Evolutionary conservation across 768 basidiomycete genomes (phyloP), one percentile per base, ranked within the genome.

Genomic region (Wakefieldia striispora): DNA sequence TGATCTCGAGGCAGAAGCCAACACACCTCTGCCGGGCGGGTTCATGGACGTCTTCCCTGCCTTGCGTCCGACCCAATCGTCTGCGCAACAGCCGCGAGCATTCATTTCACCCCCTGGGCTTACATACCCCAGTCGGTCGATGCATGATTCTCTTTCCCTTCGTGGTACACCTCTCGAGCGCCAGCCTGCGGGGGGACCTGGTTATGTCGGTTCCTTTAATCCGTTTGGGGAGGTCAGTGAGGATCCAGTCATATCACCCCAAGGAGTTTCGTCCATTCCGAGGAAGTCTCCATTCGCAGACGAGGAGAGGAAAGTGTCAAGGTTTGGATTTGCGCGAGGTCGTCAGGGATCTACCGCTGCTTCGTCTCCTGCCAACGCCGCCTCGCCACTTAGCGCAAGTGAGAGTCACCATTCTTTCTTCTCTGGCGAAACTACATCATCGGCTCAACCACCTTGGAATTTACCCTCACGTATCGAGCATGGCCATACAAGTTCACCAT

Each of bases 301-400:
- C 40, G 63, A 73, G 4, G 71, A 71, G 40, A 74, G 86, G 56
- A 86, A 84, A 57, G 78, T 89, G 23, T 91, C 89, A 8, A 78
- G 89, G 14, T 91, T 91, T 67, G 86, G 83, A 19, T 91, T 91
- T 61, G 90, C 89, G 14, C 78, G 85, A 20, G 84, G 86, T 20
- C 80, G 81, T 39, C 83, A 82, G 53, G 76, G 76, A 0, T 81
- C 86, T 8, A 77, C 77, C 10, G 63, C 71, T 38, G 62, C 84
- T 4, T 81, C 81, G 14, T 86, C 84, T 11, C 82, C 84, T 35
- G 71, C 77, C 43, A 80, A 81, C 49, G 72, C 73, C 9, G 58
- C 81, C 20, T 80, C 84, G 16, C 81, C 84, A 2, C 67, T 82
- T 36, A 79, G 72, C 44, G 73, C 72, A 33, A 77, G 72, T 53